Evolutionary conservation across 345 rosid species (phyloP), one percentile per base, ranked within the genome.

Genomic region (Turritis glabra): DNA sequence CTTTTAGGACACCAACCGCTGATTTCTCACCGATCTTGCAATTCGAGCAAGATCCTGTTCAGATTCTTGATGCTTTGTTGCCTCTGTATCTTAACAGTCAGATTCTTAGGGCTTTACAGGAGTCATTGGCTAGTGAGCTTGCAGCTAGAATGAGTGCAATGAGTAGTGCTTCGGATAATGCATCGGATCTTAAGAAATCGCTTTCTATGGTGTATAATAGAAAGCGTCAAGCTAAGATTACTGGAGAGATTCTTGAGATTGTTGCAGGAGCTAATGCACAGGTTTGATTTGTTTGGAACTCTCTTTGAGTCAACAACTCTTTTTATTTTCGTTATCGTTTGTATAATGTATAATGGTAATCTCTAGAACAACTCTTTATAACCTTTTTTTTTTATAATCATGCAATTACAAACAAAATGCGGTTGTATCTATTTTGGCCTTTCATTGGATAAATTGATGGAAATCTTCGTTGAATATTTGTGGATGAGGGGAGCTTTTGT

Each of bases 131-230:
- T 4, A 94, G 98, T 67, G 97, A 94, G 81, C 96, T 94, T 18
- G 98, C 97, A 9, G 87, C 95, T 2, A 86, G 98, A 67, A 94
- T 94, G 97, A 88, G 88, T 69, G 98, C 96, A 30, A 94, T 94
- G 98, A 91, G 93, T 79, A 86, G 64, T 46, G 98, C 98, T 38
- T 76, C 88, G 8, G 98, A 94, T 72, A 94, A 94, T 80, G 98
- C 97, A 0, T 4, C 18, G 10, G 98, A 91, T 51, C 81, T 91
- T 81, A 88, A 75, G 90, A 94, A 84, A 86, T 48, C 27, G 10
- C 84, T 91, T 61, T 90, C 97, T 2, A 70, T 40, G 0, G 64
- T 80, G 67, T 94, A 94, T 76, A 94, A 94, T 65, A 72, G 98
- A 76, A 60, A 84, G 79, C 94, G 98, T 43, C 98, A 94, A 76